Evolutionary conservation across 495 filamentous ascomycete species (phyloP).

Genomic region (Paragyromitra xinjiangensis): DNA sequence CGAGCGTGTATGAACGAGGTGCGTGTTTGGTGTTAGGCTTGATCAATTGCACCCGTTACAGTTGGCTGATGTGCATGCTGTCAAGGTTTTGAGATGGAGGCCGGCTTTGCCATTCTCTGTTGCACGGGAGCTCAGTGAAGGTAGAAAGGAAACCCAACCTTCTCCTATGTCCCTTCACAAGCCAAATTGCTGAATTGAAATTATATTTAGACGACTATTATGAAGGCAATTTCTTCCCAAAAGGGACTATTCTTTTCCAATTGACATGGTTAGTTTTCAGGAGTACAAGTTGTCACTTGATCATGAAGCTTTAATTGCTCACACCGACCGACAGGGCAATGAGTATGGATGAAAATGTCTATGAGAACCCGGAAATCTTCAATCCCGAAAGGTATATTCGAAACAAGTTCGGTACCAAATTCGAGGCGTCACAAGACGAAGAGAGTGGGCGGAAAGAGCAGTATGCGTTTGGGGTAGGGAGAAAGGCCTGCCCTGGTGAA

Average conservation of each 20-base stretch:
- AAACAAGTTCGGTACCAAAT: conserved; percentile 30
- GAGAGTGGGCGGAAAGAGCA: conserved; percentile 16
- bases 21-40: neutral
- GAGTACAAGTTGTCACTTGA: neutral
- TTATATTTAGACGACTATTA: conserved; percentile 54
- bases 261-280: conserved; percentile 6
- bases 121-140: neutral
- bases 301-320: neutral
- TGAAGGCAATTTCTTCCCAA: conserved; percentile 58
- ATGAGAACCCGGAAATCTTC: conserved; percentile 57
- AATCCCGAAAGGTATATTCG: conserved; percentile 56
- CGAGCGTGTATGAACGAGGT: conserved; percentile 19
- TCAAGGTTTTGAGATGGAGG: conserved; percentile 59
- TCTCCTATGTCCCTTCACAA: neutral
- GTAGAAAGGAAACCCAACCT: neutral
- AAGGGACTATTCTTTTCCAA: conserved; percentile 55
- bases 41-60: no score
- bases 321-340: conserved; percentile 56
- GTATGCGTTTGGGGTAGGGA: conserved; percentile 11
- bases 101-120: conserved; percentile 47
- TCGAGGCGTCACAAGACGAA: neutral
- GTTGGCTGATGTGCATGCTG: neutral
- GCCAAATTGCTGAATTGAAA: no score
- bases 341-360: conserved; percentile 52
- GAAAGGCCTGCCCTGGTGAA: conserved; percentile 22